Base-by-base conservation (phyloP, 768 basidiomycete species). In the Tricholoma sp. region DNA sequence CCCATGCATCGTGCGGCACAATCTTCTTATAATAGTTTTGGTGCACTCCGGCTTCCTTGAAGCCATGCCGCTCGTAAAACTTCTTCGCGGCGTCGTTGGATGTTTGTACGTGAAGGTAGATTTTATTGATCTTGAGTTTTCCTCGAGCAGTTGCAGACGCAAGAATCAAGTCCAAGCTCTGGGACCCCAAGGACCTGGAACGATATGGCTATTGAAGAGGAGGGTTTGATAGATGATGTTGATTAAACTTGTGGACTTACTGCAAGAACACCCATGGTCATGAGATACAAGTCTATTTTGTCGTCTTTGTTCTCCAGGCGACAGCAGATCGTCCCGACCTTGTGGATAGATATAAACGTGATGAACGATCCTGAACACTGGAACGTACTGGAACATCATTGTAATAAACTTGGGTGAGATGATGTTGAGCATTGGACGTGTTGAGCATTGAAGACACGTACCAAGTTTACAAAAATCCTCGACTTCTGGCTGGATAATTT, bases 21-120 rank as follows among this genome's bases (percentile, higher is more conserved):
- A 95, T 90, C 70, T 91, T 94, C 73, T 91, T 93, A 82, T 95
- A 95, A 72, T 95, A 95, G 59, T 83, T 79, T 64, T 86, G 75
- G 53, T 88, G 82, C 31, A 88, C 60, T 18, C 77, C 79, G 18
- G 80, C 75, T 69, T 90, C 85, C 54, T 71, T 74, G 75, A 95
- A 95, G 7, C 89, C 93, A 63, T 93, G 86, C 44, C 78, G 77
- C 71, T 91, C 89, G 69, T 94, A 95, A 70, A 94, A 94, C 54
- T 70, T 74, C 72, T 87, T 91, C 24, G 89, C 92, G 13, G 79
- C 81, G 32, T 70, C 70, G 65, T 94, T 95, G 37, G 86, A 89
- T n/a, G 84, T 76, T 65, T 95, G 93, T 2, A 95, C 93, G 67
- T 95, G 93, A 52, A 94, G 78, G 66, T 86, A 94, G 62, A 94